Base-by-base conservation (phyloP, 2,329 filamentous ascomycete species). In the Tolypocladium ophioglossoides region DNA sequence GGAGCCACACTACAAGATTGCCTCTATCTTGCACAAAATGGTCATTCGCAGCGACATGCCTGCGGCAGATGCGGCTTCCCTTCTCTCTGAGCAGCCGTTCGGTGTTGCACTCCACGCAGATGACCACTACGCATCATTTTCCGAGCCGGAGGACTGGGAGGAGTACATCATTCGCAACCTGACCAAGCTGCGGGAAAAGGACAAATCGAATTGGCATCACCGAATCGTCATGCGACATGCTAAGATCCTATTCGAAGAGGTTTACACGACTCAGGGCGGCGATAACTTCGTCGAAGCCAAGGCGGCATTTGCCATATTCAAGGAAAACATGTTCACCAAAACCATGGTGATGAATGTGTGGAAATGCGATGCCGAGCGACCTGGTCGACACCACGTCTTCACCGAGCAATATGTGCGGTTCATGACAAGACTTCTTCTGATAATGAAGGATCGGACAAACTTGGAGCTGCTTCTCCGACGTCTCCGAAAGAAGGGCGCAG, bases 201-300 rank as follows among this genome's bases (percentile, higher is more conserved):
- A 96, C 70, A 95, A 95, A 73, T 87, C 89, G 0, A 92, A 94
- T 63, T 96, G 91, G 91, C 91, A 96, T 65, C 91, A 96, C 67
- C 86, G 91, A 22, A 91, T 96, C 72, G 89, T 90, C 52, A 85
- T 86, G 64, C 84, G 91, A 27, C 85, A 89, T 63, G 77, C 81
- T 2, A 73, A 71, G 37, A 79, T 84, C 22, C 62, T 83, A 9
- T 82, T 79, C 52, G 72, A 75, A 52, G 73, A 77, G 34, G 67
- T 70, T 39, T 66, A 69, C 46, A 47, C 59, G 46, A 57, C 54
- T 2, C 57, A 61, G 68, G 80, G 58, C 50, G 74, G 76, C 52
- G 69, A 77, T n/a, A 75, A 59, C 6, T 68, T 78, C 16, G 81
- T 79, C 35, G 85, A 87, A 24, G 91, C 91, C 61, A 81, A 85